Percentiles rank a stretch among this genome's conserved stretches.
Conservation (phyloP, 2,329 filamentous ascomycete genomes). For the Pochonia chlamydosporia region DNA sequence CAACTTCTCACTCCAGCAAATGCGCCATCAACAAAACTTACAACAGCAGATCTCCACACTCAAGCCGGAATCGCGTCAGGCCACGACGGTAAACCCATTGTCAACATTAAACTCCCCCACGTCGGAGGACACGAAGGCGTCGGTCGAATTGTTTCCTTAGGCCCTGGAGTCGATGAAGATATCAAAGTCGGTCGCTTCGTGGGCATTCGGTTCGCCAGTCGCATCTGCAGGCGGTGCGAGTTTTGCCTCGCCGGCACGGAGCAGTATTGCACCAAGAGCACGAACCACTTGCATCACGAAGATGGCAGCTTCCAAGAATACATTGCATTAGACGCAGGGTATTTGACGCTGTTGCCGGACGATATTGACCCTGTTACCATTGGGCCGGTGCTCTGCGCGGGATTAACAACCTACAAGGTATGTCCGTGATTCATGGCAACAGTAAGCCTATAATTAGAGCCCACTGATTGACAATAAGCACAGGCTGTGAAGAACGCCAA, state of each 20-base stretch:
- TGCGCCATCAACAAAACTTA: too few species aligned
- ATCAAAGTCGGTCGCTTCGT: constrained; percentile 10
- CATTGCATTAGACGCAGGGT: constrained; percentile 10
- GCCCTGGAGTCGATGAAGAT: constrained; percentile 10
- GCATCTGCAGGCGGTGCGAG: too few species aligned
- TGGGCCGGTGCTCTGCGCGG: constrained; percentile 10
- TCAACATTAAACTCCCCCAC: constrained; percentile 11
- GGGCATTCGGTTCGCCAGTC: constrained; percentile 10
- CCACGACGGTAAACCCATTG: constrained; percentile 10
- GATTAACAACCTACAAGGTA: constrained; percentile 14
- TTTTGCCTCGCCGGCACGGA: constrained; percentile 12
- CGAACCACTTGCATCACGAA: constrained; percentile 13
- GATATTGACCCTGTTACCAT: constrained; percentile 11
- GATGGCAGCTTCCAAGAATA: constrained; percentile 15
- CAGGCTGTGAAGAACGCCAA: constrained; percentile 14
- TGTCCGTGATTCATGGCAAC: too few species aligned
- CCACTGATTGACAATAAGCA: accelerated
- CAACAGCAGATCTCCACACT: too few species aligned
- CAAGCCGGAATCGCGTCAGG: too few species aligned
- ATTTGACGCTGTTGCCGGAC: constrained; percentile 7
- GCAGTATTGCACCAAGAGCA: constrained; percentile 13
- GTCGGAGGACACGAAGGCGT: constrained; percentile 13
- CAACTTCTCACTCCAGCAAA: too few species aligned
- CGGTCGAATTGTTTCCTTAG: constrained; percentile 9
- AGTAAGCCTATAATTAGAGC: too few species aligned